A percentile compares a stretch with the other conserved stretches of the same genome.
phyloP scores from a whole-genome alignment of 306 rosid species.

The Spatholobus suberectus region DNA sequence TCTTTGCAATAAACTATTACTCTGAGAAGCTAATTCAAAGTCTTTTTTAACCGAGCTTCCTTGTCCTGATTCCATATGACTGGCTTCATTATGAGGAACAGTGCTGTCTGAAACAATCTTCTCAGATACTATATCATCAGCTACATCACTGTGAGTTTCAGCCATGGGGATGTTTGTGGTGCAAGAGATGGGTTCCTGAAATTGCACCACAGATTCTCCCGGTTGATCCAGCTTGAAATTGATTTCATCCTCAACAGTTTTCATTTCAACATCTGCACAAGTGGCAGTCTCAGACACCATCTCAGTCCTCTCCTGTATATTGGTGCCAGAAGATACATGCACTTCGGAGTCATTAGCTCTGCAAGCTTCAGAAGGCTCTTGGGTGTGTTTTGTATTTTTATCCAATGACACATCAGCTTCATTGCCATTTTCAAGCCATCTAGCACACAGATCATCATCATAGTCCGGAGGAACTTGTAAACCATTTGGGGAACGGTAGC shows the following conservation, averaged over 20 bases:
- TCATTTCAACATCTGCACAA: constrained; percentile 45
- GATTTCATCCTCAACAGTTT: constrained; percentile 41
- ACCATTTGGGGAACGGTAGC: constrained; percentile 42
- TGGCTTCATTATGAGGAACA: constrained; percentile 41
- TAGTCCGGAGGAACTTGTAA: constrained; percentile 41
- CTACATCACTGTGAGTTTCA: constrained; percentile 35
- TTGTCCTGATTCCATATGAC: constrained; percentile 31
- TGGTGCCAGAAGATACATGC: constrained; percentile 36
- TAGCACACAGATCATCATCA: constrained; percentile 50
- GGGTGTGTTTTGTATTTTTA: constrained; percentile 29
- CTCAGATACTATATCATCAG: constrained; percentile 28
- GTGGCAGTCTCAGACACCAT: constrained; percentile 30
- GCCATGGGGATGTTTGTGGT: constrained; percentile 19
- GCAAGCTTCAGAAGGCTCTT: constrained; percentile 43
- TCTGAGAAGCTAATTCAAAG: constrained; percentile 27
- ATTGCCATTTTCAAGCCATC: constrained; percentile 56
- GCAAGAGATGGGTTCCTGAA: constrained; percentile 41
- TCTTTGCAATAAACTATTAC: constrained; percentile 21
- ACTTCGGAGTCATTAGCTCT: constrained; percentile 34
- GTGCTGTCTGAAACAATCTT: constrained; percentile 36
- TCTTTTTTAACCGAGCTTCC: constrained; percentile 28
- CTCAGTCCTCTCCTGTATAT: constrained; percentile 40
- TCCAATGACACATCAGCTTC: constrained; percentile 49
- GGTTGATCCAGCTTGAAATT: constrained; percentile 40
- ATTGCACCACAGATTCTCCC: constrained; percentile 23